Conservation (phyloP, 148 eudicot genomes). For the Rhododendron ferrugineum region DNA sequence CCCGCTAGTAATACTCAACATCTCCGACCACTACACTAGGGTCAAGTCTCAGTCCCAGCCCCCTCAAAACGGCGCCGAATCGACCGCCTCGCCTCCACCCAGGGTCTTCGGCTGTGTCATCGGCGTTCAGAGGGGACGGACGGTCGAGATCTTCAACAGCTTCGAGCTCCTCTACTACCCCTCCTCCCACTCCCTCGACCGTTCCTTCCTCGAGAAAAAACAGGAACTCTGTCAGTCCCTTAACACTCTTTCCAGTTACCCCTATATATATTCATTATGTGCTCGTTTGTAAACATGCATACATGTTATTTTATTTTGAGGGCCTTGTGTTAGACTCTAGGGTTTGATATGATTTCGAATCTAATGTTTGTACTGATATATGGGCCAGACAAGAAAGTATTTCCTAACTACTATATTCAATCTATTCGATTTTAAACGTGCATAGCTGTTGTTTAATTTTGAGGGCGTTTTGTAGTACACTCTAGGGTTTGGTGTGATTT, state of each 20-base stretch:
- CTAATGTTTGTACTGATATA: neutral
- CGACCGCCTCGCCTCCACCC: slow-evolving; percentile 18
- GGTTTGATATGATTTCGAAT: neutral
- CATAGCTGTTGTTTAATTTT: neutral
- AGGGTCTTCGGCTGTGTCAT: slow-evolving; percentile 86
- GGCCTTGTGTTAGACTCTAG: neutral
- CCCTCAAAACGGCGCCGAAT: slow-evolving; percentile 3
- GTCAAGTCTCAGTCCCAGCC: slow-evolving; percentile 60
- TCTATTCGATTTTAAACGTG: neutral
- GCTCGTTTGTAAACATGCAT: slow-evolving; percentile 7
- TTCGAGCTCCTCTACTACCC: slow-evolving; percentile 74
- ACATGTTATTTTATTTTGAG: neutral
- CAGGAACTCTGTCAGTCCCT: slow-evolving; percentile 75
- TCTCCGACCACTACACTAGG: slow-evolving; percentile 40
- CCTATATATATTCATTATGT: neutral
- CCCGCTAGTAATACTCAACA: slow-evolving; percentile 58
- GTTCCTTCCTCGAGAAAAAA: slow-evolving; percentile 74
- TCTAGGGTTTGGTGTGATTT: neutral
- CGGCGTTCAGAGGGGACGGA: slow-evolving; percentile 76
- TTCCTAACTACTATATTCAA: slow-evolving; percentile 56
- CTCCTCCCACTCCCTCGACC: slow-evolving; percentile 54
- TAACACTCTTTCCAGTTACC: neutral
- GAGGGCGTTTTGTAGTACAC: neutral
- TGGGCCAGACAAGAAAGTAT: slow-evolving; percentile 79
- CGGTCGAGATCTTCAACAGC: slow-evolving; percentile 93